Base-by-base conservation (phyloP, 129 eudicot genomes). In the Daucus carota region DNA sequence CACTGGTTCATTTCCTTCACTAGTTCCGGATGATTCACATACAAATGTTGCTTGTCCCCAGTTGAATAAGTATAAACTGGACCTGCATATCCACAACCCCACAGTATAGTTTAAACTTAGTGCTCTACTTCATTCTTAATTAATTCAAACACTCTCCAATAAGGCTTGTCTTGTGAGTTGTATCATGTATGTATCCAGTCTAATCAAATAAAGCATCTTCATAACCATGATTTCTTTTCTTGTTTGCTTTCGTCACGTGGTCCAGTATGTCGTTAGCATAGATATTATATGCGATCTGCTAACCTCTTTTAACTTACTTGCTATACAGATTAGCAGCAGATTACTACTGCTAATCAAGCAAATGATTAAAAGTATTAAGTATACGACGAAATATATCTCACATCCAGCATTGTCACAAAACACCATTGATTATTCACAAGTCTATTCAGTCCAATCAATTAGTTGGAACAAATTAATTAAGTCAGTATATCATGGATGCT, bases 1-100 rank as follows among this genome's bases (percentile, higher is more conserved):
- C 88, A 84, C 22, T 90, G 93, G 81, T 87, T 92, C 96, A 92
- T 90, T 79, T 92, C 98, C 81, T 90, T 90, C 65, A 92, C 96
- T 34, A 92, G 66, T 46, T 88, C 92, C 2, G 96, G 93, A 75
- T 90, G 86, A 75, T 90, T 92, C 72, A 90, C 84, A n/a, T 92
- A 92, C 83, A 92, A 79, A 79, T 92, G 98, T 69, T 92, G 98
- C 74, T 89, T 92, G 73, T 86, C 79, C 72, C 98, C 92, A 0
- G 96, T 88, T 70, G 94, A 88, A 79, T 92, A 92, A 43, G 91
- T 90, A 76, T 80, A 92, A 75, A 90, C 74, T 38, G 84, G 74
- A 78, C 98, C 98, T 92, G 90, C 66, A 85, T n/a, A n/a, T 70
- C 31, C 74, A 77, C 40, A 66, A 79, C 36, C 82, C 44, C 72